Conservation (phyloP, 169 alveolate genomes). For the Pseudocohnilembus persalinus region DNA sequence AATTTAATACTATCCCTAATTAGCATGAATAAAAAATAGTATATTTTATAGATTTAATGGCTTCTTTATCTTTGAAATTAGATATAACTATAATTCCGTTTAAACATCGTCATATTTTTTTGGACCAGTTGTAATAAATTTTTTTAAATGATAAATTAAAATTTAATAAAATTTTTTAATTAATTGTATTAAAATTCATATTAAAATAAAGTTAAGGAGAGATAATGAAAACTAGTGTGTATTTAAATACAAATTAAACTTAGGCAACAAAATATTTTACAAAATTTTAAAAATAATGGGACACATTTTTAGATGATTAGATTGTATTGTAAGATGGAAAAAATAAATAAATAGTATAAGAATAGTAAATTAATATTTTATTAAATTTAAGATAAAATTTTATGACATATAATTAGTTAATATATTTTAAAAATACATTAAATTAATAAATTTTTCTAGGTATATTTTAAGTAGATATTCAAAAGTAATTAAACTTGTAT, state of each 20-base stretch:
- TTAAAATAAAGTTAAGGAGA: background rate
- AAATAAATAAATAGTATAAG: background rate
- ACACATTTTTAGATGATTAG: background rate
- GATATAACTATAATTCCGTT: no score
- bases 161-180: no score
- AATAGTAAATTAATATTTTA: background rate
- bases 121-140: background rate
- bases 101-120: background rate
- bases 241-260: background rate
- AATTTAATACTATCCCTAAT: background rate
- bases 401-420: background rate
- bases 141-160: no score
- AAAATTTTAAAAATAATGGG: background rate
- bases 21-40: no score
- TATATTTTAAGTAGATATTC: background rate
- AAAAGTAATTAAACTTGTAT: background rate
- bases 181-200: no score
- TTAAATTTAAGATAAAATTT: no score
- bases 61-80: background rate
- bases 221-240: background rate
- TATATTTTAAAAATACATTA: no score
- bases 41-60: background rate
- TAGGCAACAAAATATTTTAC: background rate
- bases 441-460: background rate
- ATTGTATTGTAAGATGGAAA: background rate